Evolutionary conservation across 2,329 filamentous ascomycete species (phyloP).

Genomic region (Monosporascus ibericus): DNA sequence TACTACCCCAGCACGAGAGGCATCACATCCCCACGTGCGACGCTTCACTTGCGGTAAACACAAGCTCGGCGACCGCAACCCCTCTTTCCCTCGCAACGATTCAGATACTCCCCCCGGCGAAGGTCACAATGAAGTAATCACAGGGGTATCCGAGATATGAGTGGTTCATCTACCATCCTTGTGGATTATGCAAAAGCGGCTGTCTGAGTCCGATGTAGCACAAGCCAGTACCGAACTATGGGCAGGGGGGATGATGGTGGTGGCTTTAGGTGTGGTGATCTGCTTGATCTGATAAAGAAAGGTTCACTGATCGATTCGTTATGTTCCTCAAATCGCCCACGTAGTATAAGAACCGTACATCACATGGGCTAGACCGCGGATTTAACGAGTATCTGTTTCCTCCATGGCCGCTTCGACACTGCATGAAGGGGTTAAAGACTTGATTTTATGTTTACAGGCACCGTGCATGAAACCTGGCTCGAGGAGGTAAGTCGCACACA

Average conservation of each 20-base stretch:
- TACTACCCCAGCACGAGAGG: background rate
- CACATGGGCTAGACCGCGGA: too few relatives aligned
- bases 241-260: background rate
- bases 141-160: background rate
- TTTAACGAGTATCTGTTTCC: background rate
- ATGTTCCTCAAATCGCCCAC: too few relatives aligned
- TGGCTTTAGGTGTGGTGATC: background rate
- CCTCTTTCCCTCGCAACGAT: too few relatives aligned
- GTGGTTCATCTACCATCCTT: background rate
- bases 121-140: background rate
- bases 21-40: background rate
- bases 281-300: background rate
- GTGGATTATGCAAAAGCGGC: background rate
- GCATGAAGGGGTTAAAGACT: background rate
- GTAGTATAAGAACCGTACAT: too few relatives aligned
- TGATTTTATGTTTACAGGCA: background rate
- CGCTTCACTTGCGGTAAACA: background rate
- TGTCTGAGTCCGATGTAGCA: background rate
- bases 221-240: background rate
- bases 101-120: too few relatives aligned
- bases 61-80: too few relatives aligned
- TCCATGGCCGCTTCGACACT: too few relatives aligned
- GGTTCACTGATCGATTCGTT: too few relatives aligned
- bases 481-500: background rate
- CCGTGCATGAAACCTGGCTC: background rate